Base-by-base conservation (phyloP, 345 rosid species). In the Limnanthes douglasii region DNA sequence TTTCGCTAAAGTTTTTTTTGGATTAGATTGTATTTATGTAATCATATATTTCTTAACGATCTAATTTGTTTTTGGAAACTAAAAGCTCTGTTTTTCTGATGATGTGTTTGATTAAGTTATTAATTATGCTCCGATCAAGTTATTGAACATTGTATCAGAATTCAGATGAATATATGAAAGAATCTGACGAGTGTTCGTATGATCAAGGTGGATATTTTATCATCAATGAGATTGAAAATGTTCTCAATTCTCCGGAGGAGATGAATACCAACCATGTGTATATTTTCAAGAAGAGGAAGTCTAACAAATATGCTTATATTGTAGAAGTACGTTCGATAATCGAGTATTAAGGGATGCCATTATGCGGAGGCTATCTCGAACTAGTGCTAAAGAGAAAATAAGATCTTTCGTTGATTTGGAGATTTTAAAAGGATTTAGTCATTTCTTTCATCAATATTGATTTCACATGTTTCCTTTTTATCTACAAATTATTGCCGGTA, bases 121-220 rank as follows among this genome's bases (percentile, higher is more conserved):
- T 86, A 7, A 90, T 90, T 53, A 90, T 90, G 98, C 98, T 90
- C 4, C 85, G 95, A 32, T 90, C 98, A 24, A 84, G 70, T 45
- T 90, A 84, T 49, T 90, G 98, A 55, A 77, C 95, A 10, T 43
- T 90, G 39, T 72, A 46, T 51, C 86, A 72, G 59, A 90, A 90
- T 47, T 84, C 95, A 6, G 95, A 90, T 72, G 84, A 84, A 64
- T 95, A 90, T 73, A 54, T 84, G 62, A 90, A 92, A 3, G 98
- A 90, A 64, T 82, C 80, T 45, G 98, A 95, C 39, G 98, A 90
- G 61, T 90, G 98, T 51, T 94, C 98, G 14, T 90, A 70, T 53
- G 98, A 90, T 57, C 98, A 90, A 65, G 98, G 98, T 6, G 98
- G 95, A 18, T 90, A 90, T 51, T 90, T 90, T 42, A 90, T 90